These are phyloP conservation scores for Striga asiatica DNA, from an alignment of 257 asterid genomes.

Conservation along the genomic window DNA sequence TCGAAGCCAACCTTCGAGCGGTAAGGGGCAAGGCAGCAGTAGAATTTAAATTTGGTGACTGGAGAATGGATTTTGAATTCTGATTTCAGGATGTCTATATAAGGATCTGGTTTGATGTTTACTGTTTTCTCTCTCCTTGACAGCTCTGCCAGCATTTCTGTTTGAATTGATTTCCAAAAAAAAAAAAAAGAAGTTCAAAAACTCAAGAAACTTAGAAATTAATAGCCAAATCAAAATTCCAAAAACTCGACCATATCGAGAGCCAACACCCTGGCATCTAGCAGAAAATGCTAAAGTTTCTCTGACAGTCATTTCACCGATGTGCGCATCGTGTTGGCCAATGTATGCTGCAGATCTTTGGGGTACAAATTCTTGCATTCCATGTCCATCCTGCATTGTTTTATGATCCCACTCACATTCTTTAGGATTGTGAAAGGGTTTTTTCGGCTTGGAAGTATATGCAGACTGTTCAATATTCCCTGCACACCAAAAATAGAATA, in stretches of 20 bases:
- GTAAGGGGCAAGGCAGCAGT: too few species aligned
- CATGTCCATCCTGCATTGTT: conserved; percentile 25
- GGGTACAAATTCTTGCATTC: neutral
- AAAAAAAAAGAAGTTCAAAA: neutral
- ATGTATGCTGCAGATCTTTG: conserved; percentile 39
- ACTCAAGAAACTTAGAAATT: too few species aligned
- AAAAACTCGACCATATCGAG: conserved; percentile 43
- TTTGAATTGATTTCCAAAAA: neutral
- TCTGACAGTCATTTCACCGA: conserved; percentile 73
- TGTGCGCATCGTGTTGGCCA: conserved; percentile 66
- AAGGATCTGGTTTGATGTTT: conserved; percentile 47
- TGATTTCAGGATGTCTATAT: conserved; percentile 38
- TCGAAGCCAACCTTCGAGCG: too few species aligned
- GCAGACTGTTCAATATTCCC: conserved; percentile 31
- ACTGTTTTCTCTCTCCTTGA: conserved; percentile 52
- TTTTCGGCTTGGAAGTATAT: conserved; percentile 30
- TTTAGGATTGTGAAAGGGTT: conserved; percentile 29
- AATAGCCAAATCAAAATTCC: neutral
- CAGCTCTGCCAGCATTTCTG: conserved; percentile 70
- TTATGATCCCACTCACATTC: conserved; percentile 41
- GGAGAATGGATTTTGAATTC: too few species aligned
- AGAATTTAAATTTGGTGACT: too few species aligned
- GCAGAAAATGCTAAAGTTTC: conserved; percentile 81
- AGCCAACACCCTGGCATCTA: conserved; percentile 74
- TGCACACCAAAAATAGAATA: too few species aligned